Percentiles rank a stretch among this genome's conserved stretches.
Evolutionary conservation across 1,139 yeast species (phyloP).

Genomic region (Pichia sp.): DNA sequence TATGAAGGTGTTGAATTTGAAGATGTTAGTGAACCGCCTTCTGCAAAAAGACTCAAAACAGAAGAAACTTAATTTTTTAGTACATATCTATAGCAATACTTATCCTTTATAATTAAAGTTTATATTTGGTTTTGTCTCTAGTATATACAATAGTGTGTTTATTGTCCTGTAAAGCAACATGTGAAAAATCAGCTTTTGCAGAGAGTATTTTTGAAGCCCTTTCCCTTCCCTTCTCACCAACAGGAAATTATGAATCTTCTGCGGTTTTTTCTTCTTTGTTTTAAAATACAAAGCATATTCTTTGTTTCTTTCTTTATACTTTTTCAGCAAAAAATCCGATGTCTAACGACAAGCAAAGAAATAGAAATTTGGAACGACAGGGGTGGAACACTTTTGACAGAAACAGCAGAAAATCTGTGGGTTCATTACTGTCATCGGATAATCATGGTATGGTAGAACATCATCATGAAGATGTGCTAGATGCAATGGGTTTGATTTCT

Average conservation of each 20-base stretch:
- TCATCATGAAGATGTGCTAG: slow-evolving; percentile 21
- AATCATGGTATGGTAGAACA: background rate
- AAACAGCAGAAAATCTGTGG: background rate
- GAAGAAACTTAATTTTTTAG: slow-evolving; percentile 1
- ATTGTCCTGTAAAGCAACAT: no score
- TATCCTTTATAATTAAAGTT: no score
- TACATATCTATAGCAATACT: no score
- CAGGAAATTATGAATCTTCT: no score
- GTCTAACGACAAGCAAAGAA: background rate
- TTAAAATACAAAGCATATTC: background rate
- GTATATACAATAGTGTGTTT: no score
- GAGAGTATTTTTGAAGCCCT: no score
- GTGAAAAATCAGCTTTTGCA: no score
- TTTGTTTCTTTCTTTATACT: no score
- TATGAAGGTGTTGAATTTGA: slow-evolving; percentile 19
- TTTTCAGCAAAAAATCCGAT: no score
- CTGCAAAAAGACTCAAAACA: slow-evolving; percentile 16
- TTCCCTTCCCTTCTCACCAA: no score
- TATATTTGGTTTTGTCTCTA: no score
- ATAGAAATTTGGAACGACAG: background rate
- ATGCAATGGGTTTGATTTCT: slow-evolving; percentile 27
- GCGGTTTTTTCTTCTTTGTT: background rate
- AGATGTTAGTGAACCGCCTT: slow-evolving; percentile 16
- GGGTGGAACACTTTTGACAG: background rate
- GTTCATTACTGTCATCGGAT: background rate